A percentile compares a stretch with the other conserved stretches of the same genome.
phyloP scores from a whole-genome alignment of 192 early-diverging fungal species.

The Podila clonocystis region DNA sequence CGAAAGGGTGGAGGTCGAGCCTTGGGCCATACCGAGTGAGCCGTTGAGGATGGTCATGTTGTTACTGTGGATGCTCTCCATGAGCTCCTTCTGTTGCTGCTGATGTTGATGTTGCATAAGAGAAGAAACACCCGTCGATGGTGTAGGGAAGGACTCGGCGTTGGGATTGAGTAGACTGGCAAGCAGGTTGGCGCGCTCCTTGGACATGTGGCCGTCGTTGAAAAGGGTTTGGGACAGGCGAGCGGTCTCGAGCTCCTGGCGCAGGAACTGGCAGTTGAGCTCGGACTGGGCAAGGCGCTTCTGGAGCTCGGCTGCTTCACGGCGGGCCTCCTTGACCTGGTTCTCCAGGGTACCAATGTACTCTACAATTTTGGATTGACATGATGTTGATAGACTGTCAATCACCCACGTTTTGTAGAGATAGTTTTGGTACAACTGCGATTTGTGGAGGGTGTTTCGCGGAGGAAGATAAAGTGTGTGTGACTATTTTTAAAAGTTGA shows the following conservation, averaged over 20 bases:
- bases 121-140: neutral
- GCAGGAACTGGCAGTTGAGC: conserved; percentile 40
- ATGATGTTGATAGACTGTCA: conserved; percentile 5
- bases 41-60: conserved; percentile 51
- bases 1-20: neutral
- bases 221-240: conserved; percentile 46
- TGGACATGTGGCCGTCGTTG: conserved; percentile 43
- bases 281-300: conserved; percentile 52
- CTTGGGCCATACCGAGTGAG: conserved; percentile 12
- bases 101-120: conserved; percentile 8
- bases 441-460: neutral
- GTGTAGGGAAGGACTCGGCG: conserved; percentile 46
- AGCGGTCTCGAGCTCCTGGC: conserved; percentile 36
- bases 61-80: conserved; percentile 43
- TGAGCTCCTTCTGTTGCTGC: conserved; percentile 41
- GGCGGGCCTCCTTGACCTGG: conserved; percentile 63
- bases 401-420: neutral
- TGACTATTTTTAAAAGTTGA: no score
- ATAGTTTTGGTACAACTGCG: neutral
- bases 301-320: conserved; percentile 60
- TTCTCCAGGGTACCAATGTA: conserved; percentile 71
- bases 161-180: conserved; percentile 50
- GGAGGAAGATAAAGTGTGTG: no score
- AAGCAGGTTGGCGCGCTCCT: conserved; percentile 40
- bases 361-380: conserved; percentile 28